Percentiles rank a stretch among this genome's conserved stretches.
These are phyloP conservation scores for Friedmanniomyces simplex DNA, from an alignment of 495 filamentous ascomycete species.

Conservation along the genomic window DNA sequence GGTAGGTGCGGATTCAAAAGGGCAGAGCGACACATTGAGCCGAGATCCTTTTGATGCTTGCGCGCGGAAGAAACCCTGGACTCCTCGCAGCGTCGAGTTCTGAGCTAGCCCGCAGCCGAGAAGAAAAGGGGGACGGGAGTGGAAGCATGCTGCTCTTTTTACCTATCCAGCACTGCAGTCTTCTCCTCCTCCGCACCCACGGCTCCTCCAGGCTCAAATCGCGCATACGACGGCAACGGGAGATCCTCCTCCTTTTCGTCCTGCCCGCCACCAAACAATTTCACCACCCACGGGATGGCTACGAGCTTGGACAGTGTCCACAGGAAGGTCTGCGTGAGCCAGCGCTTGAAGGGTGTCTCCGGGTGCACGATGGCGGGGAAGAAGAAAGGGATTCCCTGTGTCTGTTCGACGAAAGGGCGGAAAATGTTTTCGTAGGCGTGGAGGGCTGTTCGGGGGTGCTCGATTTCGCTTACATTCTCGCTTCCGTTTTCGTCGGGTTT, in stretches of 20 bases:
- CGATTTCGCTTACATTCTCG: conserved; percentile 31
- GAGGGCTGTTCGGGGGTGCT: conserved; percentile 23
- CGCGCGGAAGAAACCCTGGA: too few species aligned
- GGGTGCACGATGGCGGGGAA: conserved; percentile 29
- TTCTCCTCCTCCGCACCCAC: too few species aligned
- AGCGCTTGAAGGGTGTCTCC: conserved; percentile 34
- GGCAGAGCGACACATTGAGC: too few species aligned
- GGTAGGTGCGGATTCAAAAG: too few species aligned
- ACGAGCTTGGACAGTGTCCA: conserved; percentile 21
- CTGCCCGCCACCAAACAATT: background rate
- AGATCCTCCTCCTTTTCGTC: background rate
- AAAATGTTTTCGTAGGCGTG: conserved; percentile 35
- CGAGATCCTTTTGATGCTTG: too few species aligned
- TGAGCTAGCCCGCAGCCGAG: too few species aligned
- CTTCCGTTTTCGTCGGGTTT: too few species aligned
- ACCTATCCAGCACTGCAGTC: too few species aligned
- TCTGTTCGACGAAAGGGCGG: conserved; percentile 33
- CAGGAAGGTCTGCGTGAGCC: conserved; percentile 23
- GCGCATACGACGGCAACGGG: background rate
- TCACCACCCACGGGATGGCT: background rate
- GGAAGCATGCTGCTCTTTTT: too few species aligned
- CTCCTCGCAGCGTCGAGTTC: too few species aligned
- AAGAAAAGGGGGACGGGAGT: too few species aligned
- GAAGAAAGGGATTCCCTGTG: conserved; percentile 32
- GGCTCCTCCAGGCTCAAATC: background rate